A percentile compares a stretch with the other conserved stretches of the same genome.
Conservation (phyloP, 2,329 filamentous ascomycete species). For the Cladophialophora psammophila region DNA sequence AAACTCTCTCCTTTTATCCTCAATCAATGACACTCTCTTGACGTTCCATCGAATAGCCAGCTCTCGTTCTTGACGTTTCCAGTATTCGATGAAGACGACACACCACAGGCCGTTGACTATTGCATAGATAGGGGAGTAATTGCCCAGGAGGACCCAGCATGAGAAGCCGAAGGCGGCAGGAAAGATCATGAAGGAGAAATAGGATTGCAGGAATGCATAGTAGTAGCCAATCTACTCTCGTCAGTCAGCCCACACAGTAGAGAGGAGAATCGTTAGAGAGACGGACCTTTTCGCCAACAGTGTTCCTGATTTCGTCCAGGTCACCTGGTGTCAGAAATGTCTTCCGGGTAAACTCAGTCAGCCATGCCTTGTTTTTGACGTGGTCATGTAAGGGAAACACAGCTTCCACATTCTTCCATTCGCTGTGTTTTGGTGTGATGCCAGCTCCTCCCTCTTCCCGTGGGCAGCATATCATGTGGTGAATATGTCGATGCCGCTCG, state of each 20-base stretch:
- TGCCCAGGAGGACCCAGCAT: conserved; percentile 81
- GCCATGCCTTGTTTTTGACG: conserved; percentile 75
- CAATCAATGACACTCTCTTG: conserved; percentile 80
- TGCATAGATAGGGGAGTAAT: conserved; percentile 83
- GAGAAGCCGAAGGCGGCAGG: conserved; percentile 79
- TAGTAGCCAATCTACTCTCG: conserved; percentile 78
- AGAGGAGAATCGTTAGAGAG: neutral
- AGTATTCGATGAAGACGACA: conserved; percentile 90
- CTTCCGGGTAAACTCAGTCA: conserved; percentile 76
- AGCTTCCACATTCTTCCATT: conserved; percentile 75
- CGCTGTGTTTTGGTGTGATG: conserved; percentile 71
- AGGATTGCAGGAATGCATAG: conserved; percentile 91
- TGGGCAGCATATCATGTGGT: conserved; percentile 80
- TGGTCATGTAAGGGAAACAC: conserved; percentile 83
- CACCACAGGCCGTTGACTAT: conserved; percentile 83
- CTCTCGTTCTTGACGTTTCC: conserved; percentile 92
- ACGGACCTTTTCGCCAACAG: conserved; percentile 73
- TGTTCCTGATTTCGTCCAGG: conserved; percentile 76
- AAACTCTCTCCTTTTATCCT: conserved; percentile 79
- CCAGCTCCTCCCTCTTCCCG: conserved; percentile 79
- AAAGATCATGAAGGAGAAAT: conserved; percentile 84
- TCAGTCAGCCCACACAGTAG: conserved; percentile 2
- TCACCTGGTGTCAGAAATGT: conserved; percentile 71
- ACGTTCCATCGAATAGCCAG: conserved; percentile 89
- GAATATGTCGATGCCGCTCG: conserved; percentile 85